Evolutionary conservation across 345 rosid species (phyloP), one percentile per base, ranked within the genome.

Genomic region (Cardiospermum halicacabum): DNA sequence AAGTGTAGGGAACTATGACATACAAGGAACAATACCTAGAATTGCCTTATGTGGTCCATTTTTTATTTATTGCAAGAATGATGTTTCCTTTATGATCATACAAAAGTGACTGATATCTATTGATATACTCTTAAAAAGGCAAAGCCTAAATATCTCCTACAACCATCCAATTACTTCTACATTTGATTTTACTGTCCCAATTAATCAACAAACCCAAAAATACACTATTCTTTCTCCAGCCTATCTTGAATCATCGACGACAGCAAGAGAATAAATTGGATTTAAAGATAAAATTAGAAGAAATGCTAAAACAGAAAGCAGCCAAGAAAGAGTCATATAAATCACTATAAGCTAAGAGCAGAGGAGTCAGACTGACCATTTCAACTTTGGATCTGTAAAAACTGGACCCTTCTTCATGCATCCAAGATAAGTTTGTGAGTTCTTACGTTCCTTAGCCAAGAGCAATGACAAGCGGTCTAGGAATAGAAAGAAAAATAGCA

Each of bases 401-500:
- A 92, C 91, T 1, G 87, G 89, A 59, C 96, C 96, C 74, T 92
- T 89, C 56, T 89, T 92, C 87, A 92, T 60, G 85, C 98, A 92
- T 66, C 98, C 98, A 26, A 92, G 80, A 76, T 92, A 92, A 65
- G 96, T 92, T 73, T 83, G 92, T 26, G 96, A 74, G 79, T 87
- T 92, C 72, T 80, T 24, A 67, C 96, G 82, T 50, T 93, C 96
- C 78, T 85, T 82, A 27, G 96, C 90, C 81, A 92, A 74, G 53
- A 92, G 82, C 69, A 83, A 67, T 2, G 96, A 87, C 59, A 92
- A 81, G 19, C 93, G 82, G 81, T 92, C 98, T 89, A 69, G 1
- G 58, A 37, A 58, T 48, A 70, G 62, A 53, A 50, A 16, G 59
- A 42, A n/a, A 69, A 56, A 58, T 55, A n/a, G 48, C 47, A 15